Evolutionary conservation across 768 basidiomycete genomes (phyloP), one percentile per base, ranked within the genome.

Genomic region (Postia placenta): DNA sequence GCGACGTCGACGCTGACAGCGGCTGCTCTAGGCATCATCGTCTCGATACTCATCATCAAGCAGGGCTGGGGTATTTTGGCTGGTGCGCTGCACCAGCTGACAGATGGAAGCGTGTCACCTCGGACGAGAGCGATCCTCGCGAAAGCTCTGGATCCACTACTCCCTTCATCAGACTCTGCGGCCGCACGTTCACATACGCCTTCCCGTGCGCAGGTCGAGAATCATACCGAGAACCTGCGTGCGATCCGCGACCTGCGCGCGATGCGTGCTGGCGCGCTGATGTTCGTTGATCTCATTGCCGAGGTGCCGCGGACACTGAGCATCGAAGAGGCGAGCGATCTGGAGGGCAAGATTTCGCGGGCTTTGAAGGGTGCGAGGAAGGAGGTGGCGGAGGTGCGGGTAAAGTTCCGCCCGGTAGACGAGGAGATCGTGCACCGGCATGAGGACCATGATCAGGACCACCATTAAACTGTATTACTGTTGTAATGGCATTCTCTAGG

Each of bases 21-120:
- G 42, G 23, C 39, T 49, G n/a, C 37, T 22, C 2, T 53, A 91
- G 90, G 92, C 22, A 67, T 96, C 17, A 59, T 93, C 42, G 91
- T 95, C n/a, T 92, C 92, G n/a, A 62, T 87, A 48, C 80, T 95
- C 46, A 93, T 98, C 63, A 69, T 95, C 3, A 75, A 74, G 52
- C 91, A 96, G 63, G 88, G 92, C 17, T 66, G 83, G 43, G 68
- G 66, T 4, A 69, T 96, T 23, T 71, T 91, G 38, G 62, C 70
- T 30, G 81, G 81, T 14, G 87, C 91, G 2, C 79, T 88, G 69
- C 73, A 78, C 15, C 92, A 96, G 61, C 71, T 96, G 50, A 86
- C 87, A 0, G 92, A 96, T 58, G 87, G 85, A 15, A 83, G 91
- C 14, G 79, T 92, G 24, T 80, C 89, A 1, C 63, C 64, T 6